These are phyloP conservation scores for Diplodia scrobiculata DNA, from an alignment of 2,329 filamentous ascomycete species.

Conservation along the genomic window DNA sequence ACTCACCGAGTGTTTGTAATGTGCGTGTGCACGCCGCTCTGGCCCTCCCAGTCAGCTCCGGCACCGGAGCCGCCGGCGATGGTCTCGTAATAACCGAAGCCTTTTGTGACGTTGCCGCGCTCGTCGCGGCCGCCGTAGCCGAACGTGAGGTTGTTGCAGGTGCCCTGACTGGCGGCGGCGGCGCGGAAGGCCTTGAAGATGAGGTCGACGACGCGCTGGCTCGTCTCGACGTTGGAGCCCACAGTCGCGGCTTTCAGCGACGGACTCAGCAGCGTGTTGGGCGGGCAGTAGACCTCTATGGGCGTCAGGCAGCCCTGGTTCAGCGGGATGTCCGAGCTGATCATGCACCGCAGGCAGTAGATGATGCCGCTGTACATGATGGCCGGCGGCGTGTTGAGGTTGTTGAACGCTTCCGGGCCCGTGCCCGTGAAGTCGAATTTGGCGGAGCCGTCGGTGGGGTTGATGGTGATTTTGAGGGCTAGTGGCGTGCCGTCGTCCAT, in stretches of 20 bases:
- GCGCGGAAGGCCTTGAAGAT: conserved; percentile 34
- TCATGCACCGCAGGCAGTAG: conserved; percentile 45
- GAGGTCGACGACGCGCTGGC: conserved; percentile 35
- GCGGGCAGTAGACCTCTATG: conserved; percentile 42
- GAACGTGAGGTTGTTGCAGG: conserved; percentile 36
- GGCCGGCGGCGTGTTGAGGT: conserved; percentile 33
- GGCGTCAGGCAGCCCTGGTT: conserved; percentile 48
- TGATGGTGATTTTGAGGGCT: conserved; percentile 30
- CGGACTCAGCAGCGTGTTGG: conserved; percentile 42
- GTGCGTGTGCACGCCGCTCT: conserved; percentile 68
- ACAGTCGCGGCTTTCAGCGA: conserved; percentile 40
- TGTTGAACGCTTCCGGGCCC: conserved; percentile 30
- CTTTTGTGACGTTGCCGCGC: conserved; percentile 10
- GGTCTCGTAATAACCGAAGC: conserved; percentile 74
- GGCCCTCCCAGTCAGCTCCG: conserved; percentile 65
- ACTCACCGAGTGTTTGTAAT: conserved; percentile 68
- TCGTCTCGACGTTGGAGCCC: conserved; percentile 30
- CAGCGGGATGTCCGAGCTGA: conserved; percentile 45
- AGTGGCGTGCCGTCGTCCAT: conserved; percentile 32
- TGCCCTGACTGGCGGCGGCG: conserved; percentile 33
- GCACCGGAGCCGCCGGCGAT: conserved; percentile 72
- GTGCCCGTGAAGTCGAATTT: conserved; percentile 33
- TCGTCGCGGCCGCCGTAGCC: conserved; percentile 33
- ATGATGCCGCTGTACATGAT: conserved; percentile 60
- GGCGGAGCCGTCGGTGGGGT: conserved; percentile 29